phyloP scores from a whole-genome alignment of 345 rosid genomes.

The Acer saccharum region DNA sequence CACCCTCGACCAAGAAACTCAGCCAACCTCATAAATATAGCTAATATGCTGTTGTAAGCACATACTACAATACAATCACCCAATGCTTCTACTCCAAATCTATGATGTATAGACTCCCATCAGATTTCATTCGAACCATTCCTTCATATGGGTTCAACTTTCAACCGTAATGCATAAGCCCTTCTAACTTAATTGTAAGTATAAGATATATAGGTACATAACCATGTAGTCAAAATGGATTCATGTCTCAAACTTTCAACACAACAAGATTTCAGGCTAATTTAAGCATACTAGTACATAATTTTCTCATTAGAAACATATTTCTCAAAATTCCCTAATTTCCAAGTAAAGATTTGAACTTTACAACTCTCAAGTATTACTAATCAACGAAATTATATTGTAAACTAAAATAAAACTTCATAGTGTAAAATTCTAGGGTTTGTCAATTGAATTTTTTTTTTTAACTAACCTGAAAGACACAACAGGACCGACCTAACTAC shows the following conservation, averaged over 20 bases:
- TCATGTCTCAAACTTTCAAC: background rate
- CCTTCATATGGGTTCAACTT: background rate
- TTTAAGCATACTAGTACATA: background rate
- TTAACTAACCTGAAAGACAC: constrained; percentile 88
- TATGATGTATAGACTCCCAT: background rate
- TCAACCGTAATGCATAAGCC: background rate
- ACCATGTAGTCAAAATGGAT: background rate
- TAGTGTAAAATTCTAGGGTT: constrained; percentile 3
- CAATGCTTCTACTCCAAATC: background rate
- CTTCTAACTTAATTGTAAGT: background rate
- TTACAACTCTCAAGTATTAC: background rate
- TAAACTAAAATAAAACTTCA: background rate
- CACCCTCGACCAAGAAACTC: background rate
- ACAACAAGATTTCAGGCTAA: background rate
- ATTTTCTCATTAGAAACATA: background rate
- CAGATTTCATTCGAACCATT: background rate
- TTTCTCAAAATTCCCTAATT: background rate
- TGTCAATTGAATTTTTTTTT: background rate
- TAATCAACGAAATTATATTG: background rate
- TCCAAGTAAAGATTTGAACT: background rate
- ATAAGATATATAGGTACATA: background rate
- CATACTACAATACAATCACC: background rate
- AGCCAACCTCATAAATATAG: background rate
- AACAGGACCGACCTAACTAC: constrained; percentile 97
- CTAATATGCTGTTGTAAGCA: background rate